Evolutionary conservation across 1,284 basidiomycete species (phyloP).

Genomic region (Ceratobasidium sp.): DNA sequence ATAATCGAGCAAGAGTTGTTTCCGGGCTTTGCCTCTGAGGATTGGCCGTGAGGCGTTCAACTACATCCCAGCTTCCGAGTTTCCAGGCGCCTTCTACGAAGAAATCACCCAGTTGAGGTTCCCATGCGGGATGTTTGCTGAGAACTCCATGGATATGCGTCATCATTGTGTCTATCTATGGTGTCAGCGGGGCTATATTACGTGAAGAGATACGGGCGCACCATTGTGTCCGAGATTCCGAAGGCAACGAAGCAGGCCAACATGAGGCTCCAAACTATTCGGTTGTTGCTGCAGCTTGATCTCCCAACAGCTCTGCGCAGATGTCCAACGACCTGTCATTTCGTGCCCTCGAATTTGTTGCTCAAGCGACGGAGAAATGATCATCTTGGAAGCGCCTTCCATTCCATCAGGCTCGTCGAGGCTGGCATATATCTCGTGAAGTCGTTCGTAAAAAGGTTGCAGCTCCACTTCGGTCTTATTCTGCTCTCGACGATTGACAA

Average conservation of each 20-base stretch:
- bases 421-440: constrained; percentile 96
- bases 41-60: constrained; percentile 69
- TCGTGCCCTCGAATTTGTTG: constrained; percentile 99
- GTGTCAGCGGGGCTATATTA: constrained; percentile 20
- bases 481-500: constrained; percentile 65
- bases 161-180: constrained; percentile 82
- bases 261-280: constrained; percentile 87
- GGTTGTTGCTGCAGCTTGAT: constrained; percentile 93
- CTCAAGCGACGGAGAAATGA: constrained; percentile 90
- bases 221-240: constrained; percentile 98
- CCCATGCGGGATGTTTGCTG: constrained; percentile 88
- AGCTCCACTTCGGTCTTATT: constrained; percentile 64
- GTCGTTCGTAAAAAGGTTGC: constrained; percentile 85
- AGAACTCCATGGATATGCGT: constrained; percentile 96
- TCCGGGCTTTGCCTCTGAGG: constrained; percentile 67
- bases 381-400: constrained; percentile 94
- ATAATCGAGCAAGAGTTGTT: constrained; percentile 81
- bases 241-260: constrained; percentile 91
- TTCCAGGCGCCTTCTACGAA: constrained; percentile 96
- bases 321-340: constrained; percentile 96
- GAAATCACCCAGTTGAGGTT: constrained; percentile 79
- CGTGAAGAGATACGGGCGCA: constrained; percentile 53
- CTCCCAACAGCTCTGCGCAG: constrained; percentile 99
- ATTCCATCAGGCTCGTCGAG: constrained; percentile 99
- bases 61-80: constrained; percentile 91